Evolutionary conservation across 73 alveolate species (phyloP), one percentile per base, ranked within the genome.

Genomic region (Tetrahymena elliotti): DNA sequence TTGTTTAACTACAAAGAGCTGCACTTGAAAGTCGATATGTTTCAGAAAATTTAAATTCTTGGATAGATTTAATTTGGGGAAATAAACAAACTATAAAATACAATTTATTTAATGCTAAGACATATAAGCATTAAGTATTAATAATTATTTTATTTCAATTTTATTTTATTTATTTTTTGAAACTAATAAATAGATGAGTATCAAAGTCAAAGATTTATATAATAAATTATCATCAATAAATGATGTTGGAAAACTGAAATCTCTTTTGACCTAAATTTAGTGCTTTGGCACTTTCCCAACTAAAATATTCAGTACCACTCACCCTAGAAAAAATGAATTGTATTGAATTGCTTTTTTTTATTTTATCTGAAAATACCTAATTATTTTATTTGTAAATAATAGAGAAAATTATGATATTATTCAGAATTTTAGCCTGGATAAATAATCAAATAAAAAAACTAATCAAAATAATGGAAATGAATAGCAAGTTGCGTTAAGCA

Each of bases 51-150:
- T 94, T 98, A 40, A 96, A 97, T 97, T 94, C 94, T 92, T 98
- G 99, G 99, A 97, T 98, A 97, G 99, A 98, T 97, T 95, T 98
- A 40, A 98, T 98, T 31, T 98, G 97, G 95, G 99, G 99, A 34
- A 93, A 93, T 84, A 97, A 97, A 37, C 96, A 94, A 94, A 84
- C 47, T 31, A 96, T 31, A 5, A 68, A 31, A 68, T 20, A 31
- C 1, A 68, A 68, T 24, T 31, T 68, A 31, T 68, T 68, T 31
- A 68, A 68, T 68, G 13, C n/a, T 8, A 68, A 68, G 33, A 68
- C 88, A 18, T 68, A 68, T 68, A 68, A 68, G n/a, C 37, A 68
- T 68, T 18, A 68, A 36, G 88, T 68, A 68, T 22, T 15, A 12
- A 12, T 41, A 41, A 15, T 6, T n/a, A 53, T 27, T 52, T 52